These are phyloP conservation scores for Malus hybrid DNA, from an alignment of 331 rosid genomes.

Conservation along the genomic window DNA sequence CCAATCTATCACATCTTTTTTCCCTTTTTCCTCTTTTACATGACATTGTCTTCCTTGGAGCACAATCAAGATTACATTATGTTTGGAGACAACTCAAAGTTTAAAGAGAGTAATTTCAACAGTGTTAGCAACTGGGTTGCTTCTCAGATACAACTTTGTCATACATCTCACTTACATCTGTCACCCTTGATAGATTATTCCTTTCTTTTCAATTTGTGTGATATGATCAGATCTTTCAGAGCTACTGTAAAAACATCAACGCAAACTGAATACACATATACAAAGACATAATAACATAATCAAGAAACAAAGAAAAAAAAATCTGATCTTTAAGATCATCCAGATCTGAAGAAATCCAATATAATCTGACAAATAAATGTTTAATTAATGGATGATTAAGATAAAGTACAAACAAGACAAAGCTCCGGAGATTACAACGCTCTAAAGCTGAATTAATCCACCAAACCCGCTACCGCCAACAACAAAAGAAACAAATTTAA, in stretches of 20 bases:
- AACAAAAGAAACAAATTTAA: neutral
- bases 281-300: neutral
- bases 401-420: neutral
- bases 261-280: neutral
- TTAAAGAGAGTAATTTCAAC: neutral
- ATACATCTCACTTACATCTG: neutral
- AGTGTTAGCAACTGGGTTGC: neutral
- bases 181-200: constrained; percentile 8
- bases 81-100: neutral
- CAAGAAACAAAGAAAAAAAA: neutral
- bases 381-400: neutral
- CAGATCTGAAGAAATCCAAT: neutral
- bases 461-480: neutral
- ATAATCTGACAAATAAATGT: neutral
- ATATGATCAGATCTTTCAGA: neutral
- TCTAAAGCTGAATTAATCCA: neutral
- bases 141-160: neutral
- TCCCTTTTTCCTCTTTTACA: neutral
- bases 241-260: neutral
- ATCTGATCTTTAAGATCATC: neutral
- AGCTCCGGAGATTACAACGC: neutral
- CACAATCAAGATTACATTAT: neutral
- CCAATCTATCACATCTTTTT: constrained; percentile 15
- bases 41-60: neutral
- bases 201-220: neutral